Conservation (phyloP, 768 basidiomycete species). For the Sarcomyxa edulis region DNA sequence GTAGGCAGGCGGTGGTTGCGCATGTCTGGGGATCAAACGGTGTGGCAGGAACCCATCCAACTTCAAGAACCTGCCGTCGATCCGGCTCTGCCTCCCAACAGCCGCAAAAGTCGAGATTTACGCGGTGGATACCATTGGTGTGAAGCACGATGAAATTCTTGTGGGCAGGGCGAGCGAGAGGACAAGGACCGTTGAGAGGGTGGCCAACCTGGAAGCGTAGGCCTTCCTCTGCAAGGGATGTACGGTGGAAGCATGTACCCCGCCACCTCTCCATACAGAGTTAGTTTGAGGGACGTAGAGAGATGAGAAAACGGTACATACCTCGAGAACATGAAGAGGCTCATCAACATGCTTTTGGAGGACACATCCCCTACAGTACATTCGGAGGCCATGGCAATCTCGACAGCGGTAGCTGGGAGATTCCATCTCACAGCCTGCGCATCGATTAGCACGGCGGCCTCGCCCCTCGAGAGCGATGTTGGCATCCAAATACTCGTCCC, state of each 20-base stretch:
- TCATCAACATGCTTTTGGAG: background rate
- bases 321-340: conserved; percentile 11
- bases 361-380: conserved; percentile 6
- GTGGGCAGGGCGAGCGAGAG: background rate
- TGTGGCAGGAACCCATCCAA: conserved; percentile 14
- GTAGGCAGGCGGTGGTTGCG: conserved; percentile 9
- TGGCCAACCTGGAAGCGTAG: conserved; percentile 16
- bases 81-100: conserved; percentile 6
- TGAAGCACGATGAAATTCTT: conserved; percentile 12
- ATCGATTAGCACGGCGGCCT: background rate
- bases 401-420: too few species aligned
- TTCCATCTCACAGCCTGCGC: conserved; percentile 1
- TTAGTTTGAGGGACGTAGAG: too few species aligned
- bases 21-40: conserved; percentile 5
- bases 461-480: conserved; percentile 3
- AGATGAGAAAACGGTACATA: conserved; percentile 1
- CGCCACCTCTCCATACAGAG: conserved; percentile 14
- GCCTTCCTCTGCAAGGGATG: conserved; percentile 10
- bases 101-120: conserved; percentile 14
- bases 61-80: conserved; percentile 9
- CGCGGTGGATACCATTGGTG: conserved; percentile 11
- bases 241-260: conserved; percentile 8
- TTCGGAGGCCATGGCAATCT: conserved; percentile 7
- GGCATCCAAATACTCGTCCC: conserved; percentile 3
- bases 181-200: conserved; percentile 4